Evolutionary conservation across 2,329 filamentous ascomycete species (phyloP).

Genomic region (Grosmannia penicillata): DNA sequence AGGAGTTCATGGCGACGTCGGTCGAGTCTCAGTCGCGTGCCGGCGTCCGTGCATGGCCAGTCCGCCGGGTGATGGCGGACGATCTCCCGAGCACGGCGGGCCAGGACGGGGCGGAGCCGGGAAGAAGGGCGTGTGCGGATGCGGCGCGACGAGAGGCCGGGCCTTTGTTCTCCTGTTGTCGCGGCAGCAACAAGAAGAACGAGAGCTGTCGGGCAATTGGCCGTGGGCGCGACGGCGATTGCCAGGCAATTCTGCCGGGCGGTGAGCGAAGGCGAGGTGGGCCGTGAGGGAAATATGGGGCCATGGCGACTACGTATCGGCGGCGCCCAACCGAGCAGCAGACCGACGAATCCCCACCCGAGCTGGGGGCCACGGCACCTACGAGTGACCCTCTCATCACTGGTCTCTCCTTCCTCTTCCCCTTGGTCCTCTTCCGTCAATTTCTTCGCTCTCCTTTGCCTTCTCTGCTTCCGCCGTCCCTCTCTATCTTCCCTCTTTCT

Average conservation of each 20-base stretch:
- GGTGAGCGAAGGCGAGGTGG: constrained; percentile 4
- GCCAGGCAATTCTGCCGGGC: constrained; percentile 9
- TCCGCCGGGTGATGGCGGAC: too few relatives aligned
- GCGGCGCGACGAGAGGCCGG: too few relatives aligned
- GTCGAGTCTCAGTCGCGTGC: too few relatives aligned
- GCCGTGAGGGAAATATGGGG: constrained; percentile 6
- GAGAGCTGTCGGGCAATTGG: background rate
- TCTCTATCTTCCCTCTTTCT: constrained; percentile 6
- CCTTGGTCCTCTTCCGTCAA: too few relatives aligned
- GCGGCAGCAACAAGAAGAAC: background rate
- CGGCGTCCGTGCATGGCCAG: too few relatives aligned
- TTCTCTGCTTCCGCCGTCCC: background rate
- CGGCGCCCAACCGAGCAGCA: constrained; percentile 4
- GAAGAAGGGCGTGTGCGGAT: too few relatives aligned
- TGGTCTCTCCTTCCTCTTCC: constrained; percentile 1
- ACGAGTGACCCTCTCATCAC: constrained; percentile 3
- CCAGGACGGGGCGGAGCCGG: too few relatives aligned
- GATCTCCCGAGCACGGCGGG: too few relatives aligned
- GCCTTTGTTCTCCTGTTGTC: too few relatives aligned
- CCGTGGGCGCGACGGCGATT: background rate
- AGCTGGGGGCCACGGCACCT: constrained; percentile 5
- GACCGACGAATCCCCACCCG: constrained; percentile 8
- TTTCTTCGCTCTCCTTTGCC: background rate
- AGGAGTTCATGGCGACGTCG: constrained; percentile 16
- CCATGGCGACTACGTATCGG: too few relatives aligned